These are phyloP conservation scores for Litsea cubeba DNA, from an alignment of 164 flowering plant species.

Conservation along the genomic window DNA sequence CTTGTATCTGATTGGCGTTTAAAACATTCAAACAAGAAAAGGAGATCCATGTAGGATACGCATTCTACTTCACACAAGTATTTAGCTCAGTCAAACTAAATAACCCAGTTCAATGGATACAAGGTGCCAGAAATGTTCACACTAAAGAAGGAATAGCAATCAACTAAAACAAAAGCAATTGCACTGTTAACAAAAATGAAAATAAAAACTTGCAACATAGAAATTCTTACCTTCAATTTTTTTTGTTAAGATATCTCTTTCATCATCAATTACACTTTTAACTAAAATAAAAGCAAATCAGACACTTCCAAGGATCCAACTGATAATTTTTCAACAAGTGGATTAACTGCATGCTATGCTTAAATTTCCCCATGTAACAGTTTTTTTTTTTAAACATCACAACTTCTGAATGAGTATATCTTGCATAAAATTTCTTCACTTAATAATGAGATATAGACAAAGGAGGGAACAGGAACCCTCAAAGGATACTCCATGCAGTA, in stretches of 20 bases:
- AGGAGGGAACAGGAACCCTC: conserved; percentile 1
- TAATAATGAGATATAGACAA: background rate
- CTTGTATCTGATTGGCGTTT: too few relatives aligned
- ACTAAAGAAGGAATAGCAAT: background rate
- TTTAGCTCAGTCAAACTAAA: background rate
- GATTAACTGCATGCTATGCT: background rate
- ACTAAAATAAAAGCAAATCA: background rate
- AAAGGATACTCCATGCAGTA: conserved; percentile 99
- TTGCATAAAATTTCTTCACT: background rate
- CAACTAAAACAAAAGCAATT: background rate
- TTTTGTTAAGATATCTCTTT: background rate
- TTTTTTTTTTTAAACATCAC: too few relatives aligned
- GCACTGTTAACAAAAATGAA: background rate
- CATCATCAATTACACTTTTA: background rate
- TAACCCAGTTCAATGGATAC: background rate
- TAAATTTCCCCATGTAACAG: background rate
- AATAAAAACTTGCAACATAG: too few relatives aligned
- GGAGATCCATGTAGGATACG: too few relatives aligned
- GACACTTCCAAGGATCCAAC: background rate
- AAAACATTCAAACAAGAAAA: too few relatives aligned
- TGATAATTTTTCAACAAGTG: background rate
- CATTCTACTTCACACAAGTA: too few relatives aligned
- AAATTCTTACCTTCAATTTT: too few relatives aligned
- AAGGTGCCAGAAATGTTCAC: background rate
- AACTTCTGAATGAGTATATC: background rate